These are phyloP conservation scores for Cutaneotrichosporon dermatis DNA, from an alignment of 1,284 basidiomycete species.

Conservation along the genomic window DNA sequence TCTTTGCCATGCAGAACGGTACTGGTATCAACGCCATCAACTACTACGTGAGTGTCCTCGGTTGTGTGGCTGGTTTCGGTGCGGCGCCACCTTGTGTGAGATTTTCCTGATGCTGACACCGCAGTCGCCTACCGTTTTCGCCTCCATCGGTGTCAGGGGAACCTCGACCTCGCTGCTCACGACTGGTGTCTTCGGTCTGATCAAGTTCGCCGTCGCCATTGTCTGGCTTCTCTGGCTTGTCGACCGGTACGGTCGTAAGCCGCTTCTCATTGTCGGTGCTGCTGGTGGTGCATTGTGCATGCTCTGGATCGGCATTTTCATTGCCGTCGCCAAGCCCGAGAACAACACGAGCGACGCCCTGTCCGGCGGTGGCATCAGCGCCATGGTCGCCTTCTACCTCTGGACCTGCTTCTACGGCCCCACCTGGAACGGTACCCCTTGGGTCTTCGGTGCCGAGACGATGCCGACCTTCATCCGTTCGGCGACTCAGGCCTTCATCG, in stretches of 20 bases:
- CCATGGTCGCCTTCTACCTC: constrained; percentile 44
- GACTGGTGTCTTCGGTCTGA: constrained; percentile 49
- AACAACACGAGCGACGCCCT: constrained; percentile 21
- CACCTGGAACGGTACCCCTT: constrained; percentile 39
- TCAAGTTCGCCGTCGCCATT: constrained; percentile 37
- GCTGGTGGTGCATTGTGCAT: constrained; percentile 25
- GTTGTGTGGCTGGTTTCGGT: no score
- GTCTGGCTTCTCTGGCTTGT: constrained; percentile 35
- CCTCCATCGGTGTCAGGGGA: constrained; percentile 42
- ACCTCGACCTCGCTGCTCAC: constrained; percentile 32
- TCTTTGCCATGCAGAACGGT: constrained; percentile 15
- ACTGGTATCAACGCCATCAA: constrained; percentile 17
- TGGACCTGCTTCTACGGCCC: constrained; percentile 41
- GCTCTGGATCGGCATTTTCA: constrained; percentile 31
- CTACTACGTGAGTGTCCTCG: constrained; percentile 33
- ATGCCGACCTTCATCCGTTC: constrained; percentile 44
- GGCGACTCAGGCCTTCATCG: constrained; percentile 39
- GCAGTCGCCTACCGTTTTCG: constrained; percentile 39
- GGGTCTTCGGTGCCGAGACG: constrained; percentile 45
- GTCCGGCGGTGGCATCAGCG: constrained; percentile 28
- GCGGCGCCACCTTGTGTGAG: no score
- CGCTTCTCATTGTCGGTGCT: constrained; percentile 19
- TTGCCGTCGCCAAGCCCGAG: constrained; percentile 29
- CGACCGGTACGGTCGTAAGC: constrained; percentile 36
- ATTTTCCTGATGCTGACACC: no score